Conservation (phyloP, 495 filamentous ascomycete species). For the Trichoderma orchidacearum region DNA sequence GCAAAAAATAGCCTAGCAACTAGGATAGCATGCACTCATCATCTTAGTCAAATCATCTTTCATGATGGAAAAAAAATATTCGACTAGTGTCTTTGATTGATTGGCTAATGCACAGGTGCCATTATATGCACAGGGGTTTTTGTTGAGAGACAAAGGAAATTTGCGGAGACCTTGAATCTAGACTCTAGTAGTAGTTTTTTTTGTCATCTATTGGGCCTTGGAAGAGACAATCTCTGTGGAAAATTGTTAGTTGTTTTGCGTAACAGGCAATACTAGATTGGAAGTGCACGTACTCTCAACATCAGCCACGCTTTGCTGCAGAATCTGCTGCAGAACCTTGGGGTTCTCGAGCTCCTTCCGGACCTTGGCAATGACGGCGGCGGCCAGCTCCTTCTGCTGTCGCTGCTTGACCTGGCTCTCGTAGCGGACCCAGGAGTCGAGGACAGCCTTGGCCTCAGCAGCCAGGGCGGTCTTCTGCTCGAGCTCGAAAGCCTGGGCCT, state of each 20-base stretch:
- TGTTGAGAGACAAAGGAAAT: conserved; percentile 21
- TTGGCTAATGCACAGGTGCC: conserved; percentile 25
- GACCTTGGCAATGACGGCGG: conserved; percentile 87
- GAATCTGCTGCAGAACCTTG: conserved; percentile 84
- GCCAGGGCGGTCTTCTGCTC: conserved; percentile 87
- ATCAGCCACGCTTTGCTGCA: conserved; percentile 87
- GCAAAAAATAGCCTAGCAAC: not conserved
- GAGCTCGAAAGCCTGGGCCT: conserved; percentile 90
- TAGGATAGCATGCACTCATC: not conserved
- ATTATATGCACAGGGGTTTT: conserved; percentile 17
- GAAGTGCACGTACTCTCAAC: conserved; percentile 94
- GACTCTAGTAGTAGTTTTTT: conserved; percentile 20
- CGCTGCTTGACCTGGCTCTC: conserved; percentile 97
- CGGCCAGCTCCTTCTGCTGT: conserved; percentile 90
- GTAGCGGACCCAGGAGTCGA: conserved; percentile 98
- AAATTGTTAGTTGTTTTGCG: conserved; percentile 13
- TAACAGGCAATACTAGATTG: not conserved
- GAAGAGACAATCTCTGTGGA: conserved; percentile 35
- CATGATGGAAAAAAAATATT: not conserved
- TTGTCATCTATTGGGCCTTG: conserved; percentile 36
- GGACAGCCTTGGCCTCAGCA: conserved; percentile 80
- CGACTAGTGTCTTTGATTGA: conserved; percentile 2
- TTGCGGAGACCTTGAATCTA: conserved; percentile 11
- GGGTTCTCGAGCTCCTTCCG: conserved; percentile 96
- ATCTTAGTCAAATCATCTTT: not conserved